These are phyloP conservation scores for Eucalyptus grandis DNA, from an alignment of 345 rosid genomes.

Conservation along the genomic window DNA sequence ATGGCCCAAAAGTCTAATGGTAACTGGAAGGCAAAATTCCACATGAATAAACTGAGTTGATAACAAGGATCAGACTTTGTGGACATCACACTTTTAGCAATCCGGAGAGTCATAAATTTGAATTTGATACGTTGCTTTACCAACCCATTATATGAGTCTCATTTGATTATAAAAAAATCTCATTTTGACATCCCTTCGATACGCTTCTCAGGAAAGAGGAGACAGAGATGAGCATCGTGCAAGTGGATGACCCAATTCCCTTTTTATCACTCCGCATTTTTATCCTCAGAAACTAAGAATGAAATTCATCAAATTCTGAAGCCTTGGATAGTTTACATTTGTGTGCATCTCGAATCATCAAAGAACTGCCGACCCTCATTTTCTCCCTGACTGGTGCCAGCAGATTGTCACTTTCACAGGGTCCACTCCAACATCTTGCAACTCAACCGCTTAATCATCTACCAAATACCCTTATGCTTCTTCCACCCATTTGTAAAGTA, in stretches of 20 bases:
- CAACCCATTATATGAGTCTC: background rate
- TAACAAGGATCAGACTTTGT: background rate
- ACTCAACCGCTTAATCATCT: background rate
- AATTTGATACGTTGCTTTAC: background rate
- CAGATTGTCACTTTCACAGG: background rate
- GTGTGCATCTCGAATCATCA: background rate
- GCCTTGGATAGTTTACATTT: background rate
- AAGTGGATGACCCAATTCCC: background rate
- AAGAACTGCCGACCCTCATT: background rate
- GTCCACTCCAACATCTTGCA: background rate
- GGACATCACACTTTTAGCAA: background rate
- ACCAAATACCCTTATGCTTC: background rate
- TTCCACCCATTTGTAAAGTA: background rate
- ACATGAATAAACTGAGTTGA: background rate
- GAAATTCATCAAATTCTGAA: background rate
- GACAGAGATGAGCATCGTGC: background rate
- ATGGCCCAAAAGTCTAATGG: background rate
- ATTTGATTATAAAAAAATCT: background rate
- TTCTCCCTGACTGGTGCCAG: background rate
- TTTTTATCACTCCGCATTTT: background rate
- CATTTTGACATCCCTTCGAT: background rate
- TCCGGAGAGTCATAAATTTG: background rate
- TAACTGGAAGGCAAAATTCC: background rate
- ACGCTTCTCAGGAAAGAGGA: background rate
- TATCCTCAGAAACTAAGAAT: background rate